Conservation (phyloP, 169 alveolate genomes). For the Plasmodium gaboni region DNA sequence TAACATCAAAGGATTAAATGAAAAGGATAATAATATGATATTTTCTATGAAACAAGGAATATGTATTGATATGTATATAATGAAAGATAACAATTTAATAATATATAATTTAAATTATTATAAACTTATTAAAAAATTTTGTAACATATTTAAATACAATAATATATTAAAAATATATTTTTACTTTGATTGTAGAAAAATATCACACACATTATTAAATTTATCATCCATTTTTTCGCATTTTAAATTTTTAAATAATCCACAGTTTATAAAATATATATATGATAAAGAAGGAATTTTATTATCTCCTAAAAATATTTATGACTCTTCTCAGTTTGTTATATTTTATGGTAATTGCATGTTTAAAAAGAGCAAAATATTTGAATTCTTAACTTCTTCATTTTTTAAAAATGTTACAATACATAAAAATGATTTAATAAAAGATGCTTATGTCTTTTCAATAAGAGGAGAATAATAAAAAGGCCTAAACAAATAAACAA, state of each 20-base stretch:
- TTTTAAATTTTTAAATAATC: conserved; percentile 42
- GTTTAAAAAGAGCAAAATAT: conserved; percentile 51
- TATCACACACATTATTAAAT: conserved; percentile 17
- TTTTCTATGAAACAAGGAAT: conserved; percentile 4
- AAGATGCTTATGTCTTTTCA: conserved; percentile 50
- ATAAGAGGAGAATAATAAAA: not conserved
- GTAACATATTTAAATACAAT: conserved; percentile 6
- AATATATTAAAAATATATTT: conserved; percentile 15
- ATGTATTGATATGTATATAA: conserved; percentile 37
- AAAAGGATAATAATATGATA: too few species aligned
- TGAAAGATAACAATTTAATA: conserved; percentile 1
- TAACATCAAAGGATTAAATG: not conserved
- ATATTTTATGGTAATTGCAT: conserved; percentile 73
- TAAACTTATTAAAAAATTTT: conserved; percentile 30
- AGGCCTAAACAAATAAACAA: not conserved
- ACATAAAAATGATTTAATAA: conserved; percentile 16
- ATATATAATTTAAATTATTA: conserved; percentile 56
- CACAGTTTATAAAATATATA: conserved; percentile 14
- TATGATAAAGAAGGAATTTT: conserved; percentile 9
- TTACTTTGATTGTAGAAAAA: conserved; percentile 62
- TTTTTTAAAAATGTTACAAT: conserved; percentile 8
- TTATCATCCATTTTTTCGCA: conserved; percentile 6
- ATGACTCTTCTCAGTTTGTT: conserved; percentile 31
- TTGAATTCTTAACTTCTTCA: conserved; percentile 10
- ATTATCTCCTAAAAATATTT: conserved; percentile 27